Conservation (phyloP, 257 asterid species). For the Solanum tacnaense region DNA sequence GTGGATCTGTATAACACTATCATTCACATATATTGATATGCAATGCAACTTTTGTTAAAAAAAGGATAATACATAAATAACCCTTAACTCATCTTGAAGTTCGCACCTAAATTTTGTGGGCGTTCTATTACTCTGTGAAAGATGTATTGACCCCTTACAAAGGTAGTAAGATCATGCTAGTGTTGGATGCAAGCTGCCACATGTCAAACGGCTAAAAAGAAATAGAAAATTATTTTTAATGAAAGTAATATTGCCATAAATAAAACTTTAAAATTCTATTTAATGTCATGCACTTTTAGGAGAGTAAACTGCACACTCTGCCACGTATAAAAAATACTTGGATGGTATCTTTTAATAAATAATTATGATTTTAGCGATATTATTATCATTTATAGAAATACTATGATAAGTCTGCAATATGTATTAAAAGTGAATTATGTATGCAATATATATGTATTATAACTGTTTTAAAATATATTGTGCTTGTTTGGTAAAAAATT, state of each 20-base stretch:
- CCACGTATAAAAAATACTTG: too few species aligned
- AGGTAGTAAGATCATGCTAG: background rate
- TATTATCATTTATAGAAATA: too few species aligned
- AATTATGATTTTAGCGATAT: too few species aligned
- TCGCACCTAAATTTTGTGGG: background rate
- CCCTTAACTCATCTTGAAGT: background rate
- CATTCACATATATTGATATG: background rate
- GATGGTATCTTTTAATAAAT: too few species aligned
- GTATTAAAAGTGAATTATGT: too few species aligned
- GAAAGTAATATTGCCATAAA: background rate
- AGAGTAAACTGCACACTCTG: too few species aligned
- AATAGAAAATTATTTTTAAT: background rate
- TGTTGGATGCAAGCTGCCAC: background rate
- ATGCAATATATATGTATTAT: too few species aligned
- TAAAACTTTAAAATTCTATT: too few species aligned
- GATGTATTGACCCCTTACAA: background rate
- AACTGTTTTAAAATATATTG: too few species aligned
- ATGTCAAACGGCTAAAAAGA: background rate
- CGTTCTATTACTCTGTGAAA: background rate
- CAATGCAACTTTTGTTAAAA: background rate
- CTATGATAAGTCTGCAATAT: too few species aligned
- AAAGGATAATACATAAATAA: background rate
- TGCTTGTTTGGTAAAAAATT: too few species aligned
- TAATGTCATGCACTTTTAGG: too few species aligned
- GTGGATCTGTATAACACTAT: background rate